Percentiles rank a stretch among this genome's conserved stretches.
Evolutionary conservation across 805 yeast species (phyloP).

Genomic region (Debaryomyces prosopidis): DNA sequence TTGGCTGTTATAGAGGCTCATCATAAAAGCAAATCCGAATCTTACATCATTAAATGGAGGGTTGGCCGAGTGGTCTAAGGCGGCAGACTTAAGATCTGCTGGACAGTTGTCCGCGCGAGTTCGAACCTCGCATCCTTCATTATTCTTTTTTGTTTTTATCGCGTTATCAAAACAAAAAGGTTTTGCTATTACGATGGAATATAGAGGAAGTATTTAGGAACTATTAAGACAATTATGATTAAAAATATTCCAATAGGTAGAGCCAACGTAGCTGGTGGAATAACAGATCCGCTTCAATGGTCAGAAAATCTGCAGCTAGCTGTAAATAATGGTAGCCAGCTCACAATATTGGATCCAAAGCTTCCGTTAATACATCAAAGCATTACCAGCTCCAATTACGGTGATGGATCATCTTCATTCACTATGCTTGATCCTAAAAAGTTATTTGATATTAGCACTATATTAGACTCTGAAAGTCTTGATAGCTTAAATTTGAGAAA

Average conservation of each 20-base stretch:
- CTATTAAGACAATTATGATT: constrained; percentile 8
- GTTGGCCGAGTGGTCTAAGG: constrained; percentile 56
- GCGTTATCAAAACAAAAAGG: background rate
- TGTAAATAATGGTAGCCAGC: constrained; percentile 31
- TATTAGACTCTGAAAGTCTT: constrained; percentile 27
- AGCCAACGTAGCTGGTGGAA: constrained; percentile 13
- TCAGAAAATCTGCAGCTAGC: constrained; percentile 38
- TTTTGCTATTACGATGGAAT: background rate
- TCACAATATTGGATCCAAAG: constrained; percentile 39
- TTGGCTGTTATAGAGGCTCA: background rate
- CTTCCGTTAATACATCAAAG: constrained; percentile 32
- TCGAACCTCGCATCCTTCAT: constrained; percentile 55
- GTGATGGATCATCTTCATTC: background rate
- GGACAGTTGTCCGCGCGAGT: constrained; percentile 54
- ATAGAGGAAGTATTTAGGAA: background rate
- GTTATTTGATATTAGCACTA: constrained; percentile 23
- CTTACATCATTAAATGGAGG: constrained; percentile 29
- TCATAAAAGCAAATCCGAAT: background rate
- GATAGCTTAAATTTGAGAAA: constrained; percentile 31
- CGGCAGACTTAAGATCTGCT: constrained; percentile 53
- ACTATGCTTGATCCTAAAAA: constrained; percentile 23
- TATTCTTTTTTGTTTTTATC: constrained; percentile 22
- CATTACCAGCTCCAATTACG: constrained; percentile 9
- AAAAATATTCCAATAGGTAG: constrained; percentile 13
- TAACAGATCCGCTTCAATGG: constrained; percentile 31